Conservation (phyloP, 1,139 yeast genomes). For the Schizosaccharomyces versatilis region DNA sequence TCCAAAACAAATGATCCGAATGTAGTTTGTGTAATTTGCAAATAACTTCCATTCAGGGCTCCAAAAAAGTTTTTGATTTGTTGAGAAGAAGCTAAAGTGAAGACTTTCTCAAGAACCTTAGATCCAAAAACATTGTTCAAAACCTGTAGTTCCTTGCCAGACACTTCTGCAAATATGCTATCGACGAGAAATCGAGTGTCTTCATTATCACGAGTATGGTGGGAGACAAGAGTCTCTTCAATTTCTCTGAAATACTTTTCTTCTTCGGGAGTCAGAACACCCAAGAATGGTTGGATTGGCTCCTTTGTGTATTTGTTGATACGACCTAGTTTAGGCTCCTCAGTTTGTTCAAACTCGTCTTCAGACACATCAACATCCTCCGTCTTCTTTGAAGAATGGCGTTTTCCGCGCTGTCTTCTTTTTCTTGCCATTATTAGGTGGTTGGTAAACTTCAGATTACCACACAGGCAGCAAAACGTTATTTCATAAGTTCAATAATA, state of each 20-base stretch:
- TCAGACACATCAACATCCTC: not conserved
- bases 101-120: slow-evolving; percentile 67
- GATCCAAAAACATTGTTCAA: slow-evolving; percentile 91
- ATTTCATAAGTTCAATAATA: too few relatives aligned
- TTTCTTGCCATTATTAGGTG: not conserved
- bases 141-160: slow-evolving; percentile 74
- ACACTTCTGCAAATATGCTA: slow-evolving; percentile 29
- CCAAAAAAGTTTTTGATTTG: slow-evolving; percentile 47
- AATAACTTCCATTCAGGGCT: slow-evolving; percentile 45
- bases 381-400: not conserved
- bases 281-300: slow-evolving; percentile 5
- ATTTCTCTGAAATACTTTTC: slow-evolving; percentile 10
- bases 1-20: slow-evolving; percentile 88
- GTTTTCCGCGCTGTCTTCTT: slow-evolving; percentile 1
- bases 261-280: slow-evolving; percentile 9
- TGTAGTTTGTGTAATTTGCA: slow-evolving; percentile 61
- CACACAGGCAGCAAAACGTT: too few relatives aligned
- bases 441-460: too few relatives aligned
- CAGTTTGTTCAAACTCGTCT: not conserved
- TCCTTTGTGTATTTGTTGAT: not conserved
- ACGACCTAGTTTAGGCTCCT: not conserved
- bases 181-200: slow-evolving; percentile 8
- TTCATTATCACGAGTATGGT: slow-evolving; percentile 5
- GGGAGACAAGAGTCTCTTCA: slow-evolving; percentile 8
- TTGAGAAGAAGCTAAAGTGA: slow-evolving; percentile 39